Base-by-base conservation (phyloP, 148 eudicot genomes). In the Amaranthus hypochondriacus region DNA sequence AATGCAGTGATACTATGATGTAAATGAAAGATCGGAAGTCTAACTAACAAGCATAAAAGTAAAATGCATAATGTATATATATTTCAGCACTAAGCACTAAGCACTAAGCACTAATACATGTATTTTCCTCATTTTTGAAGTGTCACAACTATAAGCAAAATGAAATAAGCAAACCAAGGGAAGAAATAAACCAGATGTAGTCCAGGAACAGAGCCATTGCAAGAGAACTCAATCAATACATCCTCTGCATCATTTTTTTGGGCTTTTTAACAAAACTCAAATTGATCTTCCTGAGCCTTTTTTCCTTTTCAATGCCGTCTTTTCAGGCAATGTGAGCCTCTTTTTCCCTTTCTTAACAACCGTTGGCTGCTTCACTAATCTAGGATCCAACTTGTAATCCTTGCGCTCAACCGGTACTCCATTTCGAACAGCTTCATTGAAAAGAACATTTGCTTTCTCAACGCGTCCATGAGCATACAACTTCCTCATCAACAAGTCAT, bases 401-500 rank as follows among this genome's bases (percentile, higher is more conserved):
- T 89, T 90, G 8, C 87, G 84, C 64, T 83, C 84, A 56, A 92
- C 74, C 5, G 77, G 72, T 59, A 92, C 73, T 11, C 86, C 92
- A 44, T 52, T 83, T 14, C 67, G 74, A 51, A 82, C 86, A 55
- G 98, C 98, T 83, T 92, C 92, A 78, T 84, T 88, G 48, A 64
- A 92, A 51, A 95, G 84, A 55, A 75, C 85, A 71, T 86, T 95
- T 0, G 92, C 97, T 63, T 87, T 89, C 43, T 83, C 90, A 43
- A 76, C 78, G 15, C 90, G 85, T 44, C 87, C 89, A 81, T 92
- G 93, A 78, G 90, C 90, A 76, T 83, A 81, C 83, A 92, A 57
- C 78, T 92, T 92, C 49, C 88, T 79, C 79, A 92, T 83, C 84
- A 95, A 84, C 67, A 95, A 75, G 54, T 92, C 91, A 70, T 95